These are phyloP conservation scores for Naganishia cerealis DNA, from an alignment of 1,284 basidiomycete species.

Conservation along the genomic window DNA sequence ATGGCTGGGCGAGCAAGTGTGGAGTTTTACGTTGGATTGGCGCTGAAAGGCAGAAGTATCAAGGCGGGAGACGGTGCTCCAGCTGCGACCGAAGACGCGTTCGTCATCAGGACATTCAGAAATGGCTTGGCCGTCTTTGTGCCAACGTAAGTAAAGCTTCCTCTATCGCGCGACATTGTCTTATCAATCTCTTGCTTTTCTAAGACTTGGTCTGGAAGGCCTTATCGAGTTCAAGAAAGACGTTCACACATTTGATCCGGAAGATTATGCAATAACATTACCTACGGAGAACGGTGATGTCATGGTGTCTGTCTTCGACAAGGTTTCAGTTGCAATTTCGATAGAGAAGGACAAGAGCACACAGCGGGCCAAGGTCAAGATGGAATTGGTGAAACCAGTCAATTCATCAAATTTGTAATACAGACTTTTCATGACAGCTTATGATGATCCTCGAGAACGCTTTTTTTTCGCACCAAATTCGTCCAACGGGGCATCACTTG, in stretches of 20 bases:
- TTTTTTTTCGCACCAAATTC: constrained; percentile 25
- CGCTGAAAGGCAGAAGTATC: constrained; percentile 69
- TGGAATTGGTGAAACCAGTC: constrained; percentile 48
- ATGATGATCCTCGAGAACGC: constrained; percentile 2
- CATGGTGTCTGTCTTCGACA: constrained; percentile 83
- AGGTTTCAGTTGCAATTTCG: constrained; percentile 81
- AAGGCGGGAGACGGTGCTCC: constrained; percentile 52
- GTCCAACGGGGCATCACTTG: constrained; percentile 6
- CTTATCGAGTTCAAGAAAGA: constrained; percentile 89
- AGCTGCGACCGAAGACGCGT: constrained; percentile 79
- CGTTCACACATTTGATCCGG: constrained; percentile 77
- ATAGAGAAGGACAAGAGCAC: constrained; percentile 95
- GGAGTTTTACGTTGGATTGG: constrained; percentile 94
- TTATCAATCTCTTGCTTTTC: constrained; percentile 20
- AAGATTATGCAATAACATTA: constrained; percentile 80
- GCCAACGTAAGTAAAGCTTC: constrained; percentile 67
- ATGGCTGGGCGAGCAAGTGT: constrained; percentile 94
- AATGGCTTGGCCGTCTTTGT: constrained; percentile 97
- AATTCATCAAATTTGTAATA: constrained; percentile 45
- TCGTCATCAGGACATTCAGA: constrained; percentile 88
- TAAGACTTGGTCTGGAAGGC: constrained; percentile 89
- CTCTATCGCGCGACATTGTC: neutral
- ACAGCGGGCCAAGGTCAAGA: constrained; percentile 81
- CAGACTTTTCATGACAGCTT: neutral
- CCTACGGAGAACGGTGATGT: constrained; percentile 58